Evolutionary conservation across 306 rosid genomes (phyloP), one percentile per base, ranked within the genome.

Genomic region (Begonia peltatifolia): DNA sequence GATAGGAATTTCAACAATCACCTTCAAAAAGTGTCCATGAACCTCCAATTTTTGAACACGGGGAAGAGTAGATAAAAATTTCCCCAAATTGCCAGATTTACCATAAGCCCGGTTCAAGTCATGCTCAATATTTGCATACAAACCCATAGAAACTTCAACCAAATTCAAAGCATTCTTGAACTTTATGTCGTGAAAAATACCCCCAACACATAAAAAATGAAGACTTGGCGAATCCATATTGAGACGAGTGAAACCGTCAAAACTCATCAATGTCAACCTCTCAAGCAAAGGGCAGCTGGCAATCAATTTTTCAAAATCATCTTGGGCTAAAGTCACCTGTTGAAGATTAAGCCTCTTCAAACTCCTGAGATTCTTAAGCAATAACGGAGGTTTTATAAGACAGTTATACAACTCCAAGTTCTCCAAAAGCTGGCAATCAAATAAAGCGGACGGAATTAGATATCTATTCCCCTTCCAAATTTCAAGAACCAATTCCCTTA

Each of bases 281-380:
- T 78, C 76, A 47, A 81, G 82, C 58, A 67, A 46, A 50, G 80
- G 82, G 64, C 84, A 78, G 50, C 58, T 62, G 30, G 73, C 55
- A 65, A 82, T 63, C 59, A 81, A 58, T 16, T 57, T 67, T 53
- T 75, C 76, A 22, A 81, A 75, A 66, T 35, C 80, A 70, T 49
- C 72, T 63, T 70, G 89, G 54, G 75, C 59, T 75, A 82, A 35
- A 59, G 80, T 78, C 61, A 82, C 80, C 67, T 68, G 72, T 62
- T 75, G 84, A 69, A 82, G 69, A 75, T 82, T 82, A 75, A 82
- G 82, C 69, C 78, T 75, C 63, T 70, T 78, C 70, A 78, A 73
- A 64, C 63, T 78, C 66, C 46, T 68, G 44, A 82, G 78, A 54
- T 83, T 80, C 59, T 47, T 36, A 68, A 78, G 73, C 11, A 68